Conservation (phyloP, 306 rosid species). For the Castanopsis chinensis region DNA sequence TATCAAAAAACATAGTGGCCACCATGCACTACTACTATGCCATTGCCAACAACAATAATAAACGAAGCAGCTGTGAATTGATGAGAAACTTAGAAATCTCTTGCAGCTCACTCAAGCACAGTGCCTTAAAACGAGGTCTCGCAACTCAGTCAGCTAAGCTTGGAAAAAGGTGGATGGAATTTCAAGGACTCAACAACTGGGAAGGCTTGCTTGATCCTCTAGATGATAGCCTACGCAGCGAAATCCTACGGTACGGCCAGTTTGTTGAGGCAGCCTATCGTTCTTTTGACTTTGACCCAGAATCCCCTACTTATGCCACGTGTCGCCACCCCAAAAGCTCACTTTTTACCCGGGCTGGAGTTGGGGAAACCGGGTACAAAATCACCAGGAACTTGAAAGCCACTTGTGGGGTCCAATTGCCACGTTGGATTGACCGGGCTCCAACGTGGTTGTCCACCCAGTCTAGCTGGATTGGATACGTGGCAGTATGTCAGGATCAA, state of each 20-base stretch:
- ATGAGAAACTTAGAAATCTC: not conserved
- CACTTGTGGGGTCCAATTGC: not conserved
- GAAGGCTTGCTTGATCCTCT: constrained; percentile 7
- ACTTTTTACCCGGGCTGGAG: not conserved
- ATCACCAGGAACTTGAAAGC: not conserved
- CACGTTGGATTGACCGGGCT: not conserved
- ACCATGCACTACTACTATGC: not conserved
- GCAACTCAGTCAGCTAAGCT: not conserved
- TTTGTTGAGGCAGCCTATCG: constrained; percentile 1
- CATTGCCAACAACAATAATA: too few species aligned
- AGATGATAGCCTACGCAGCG: not conserved
- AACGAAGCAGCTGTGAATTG: too few species aligned
- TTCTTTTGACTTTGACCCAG: not conserved
- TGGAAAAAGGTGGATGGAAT: constrained; percentile 1
- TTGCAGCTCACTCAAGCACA: constrained; percentile 2
- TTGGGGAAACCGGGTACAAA: not conserved
- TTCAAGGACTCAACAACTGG: not conserved
- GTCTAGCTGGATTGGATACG: constrained; percentile 1
- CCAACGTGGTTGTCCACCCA: not conserved
- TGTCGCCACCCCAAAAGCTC: not conserved
- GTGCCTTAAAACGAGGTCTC: not conserved
- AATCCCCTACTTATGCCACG: not conserved
- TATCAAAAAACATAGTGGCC: not conserved
- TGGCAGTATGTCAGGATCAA: not conserved
- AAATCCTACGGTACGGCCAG: not conserved